Conservation (phyloP, 192 early-diverging fungal genomes). For the Linnemannia hyalina region DNA sequence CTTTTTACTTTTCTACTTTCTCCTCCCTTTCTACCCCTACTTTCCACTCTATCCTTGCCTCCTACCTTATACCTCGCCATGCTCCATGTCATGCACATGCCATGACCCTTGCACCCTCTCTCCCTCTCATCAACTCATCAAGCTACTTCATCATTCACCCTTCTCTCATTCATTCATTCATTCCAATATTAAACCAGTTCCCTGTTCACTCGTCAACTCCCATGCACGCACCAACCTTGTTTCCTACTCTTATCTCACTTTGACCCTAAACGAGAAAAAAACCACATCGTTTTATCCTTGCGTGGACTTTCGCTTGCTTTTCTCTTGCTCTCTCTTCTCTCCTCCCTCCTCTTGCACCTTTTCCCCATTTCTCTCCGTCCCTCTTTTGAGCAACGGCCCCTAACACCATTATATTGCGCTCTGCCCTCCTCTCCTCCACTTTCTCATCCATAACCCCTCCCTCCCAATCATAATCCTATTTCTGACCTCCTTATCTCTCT, state of each 20-base stretch:
- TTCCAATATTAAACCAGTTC: not conserved
- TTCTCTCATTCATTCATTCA: not conserved
- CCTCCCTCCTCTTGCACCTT: not conserved
- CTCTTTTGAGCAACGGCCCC: not conserved
- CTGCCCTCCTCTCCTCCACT: not conserved
- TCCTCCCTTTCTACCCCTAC: not conserved
- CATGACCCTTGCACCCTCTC: not conserved
- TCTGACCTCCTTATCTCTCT: not conserved
- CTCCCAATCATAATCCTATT: not conserved
- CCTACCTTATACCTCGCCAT: not conserved
- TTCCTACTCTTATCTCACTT: not conserved
- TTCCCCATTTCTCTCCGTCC: not conserved
- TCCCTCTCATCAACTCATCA: not conserved
- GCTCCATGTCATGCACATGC: not conserved
- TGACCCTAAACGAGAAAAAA: constrained; percentile 1
- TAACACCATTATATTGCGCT: not conserved
- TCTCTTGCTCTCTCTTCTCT: not conserved
- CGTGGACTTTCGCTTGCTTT: not conserved
- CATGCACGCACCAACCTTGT: not conserved
- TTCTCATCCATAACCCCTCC: not conserved
- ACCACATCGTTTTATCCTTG: not conserved
- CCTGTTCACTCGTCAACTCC: not conserved
- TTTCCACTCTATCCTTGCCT: not conserved
- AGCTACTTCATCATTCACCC: no score
- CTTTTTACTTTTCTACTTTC: not conserved